Evolutionary conservation across 345 rosid genomes (phyloP), one percentile per base, ranked within the genome.

Genomic region (Boechera divaricarpa): DNA sequence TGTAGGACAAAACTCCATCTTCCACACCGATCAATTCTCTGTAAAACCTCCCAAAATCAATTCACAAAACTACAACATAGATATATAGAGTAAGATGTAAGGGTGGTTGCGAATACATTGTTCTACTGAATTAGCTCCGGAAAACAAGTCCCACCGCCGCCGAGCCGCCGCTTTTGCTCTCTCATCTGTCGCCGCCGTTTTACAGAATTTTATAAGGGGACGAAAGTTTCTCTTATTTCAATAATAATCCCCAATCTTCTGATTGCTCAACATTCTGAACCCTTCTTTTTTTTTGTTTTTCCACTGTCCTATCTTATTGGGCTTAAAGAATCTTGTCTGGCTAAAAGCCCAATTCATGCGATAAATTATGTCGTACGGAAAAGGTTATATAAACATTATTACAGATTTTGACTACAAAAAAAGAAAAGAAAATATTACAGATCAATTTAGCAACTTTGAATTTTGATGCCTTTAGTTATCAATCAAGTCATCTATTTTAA

Each of bases 1-100:
- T 3, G 72, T 69, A 0, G 82, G 82, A 26, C 82, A 79, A 39
- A 79, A 79, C 49, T 74, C 82, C 82, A 79, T 79, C 60, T 55
- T 69, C 61, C 9, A 39, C 73, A 24, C 66, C 53, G 26, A 51
- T 51, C 69, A 9, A 29, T 51, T 44, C 36, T 5, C 59, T 49
- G 39, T 6, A 36, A 61, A 66, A 48, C n/a, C 9, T 6, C 11
- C 36, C 8, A 31, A 45, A 45, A 12, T 15, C 13, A 33, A 41
- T 41, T 67, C 36, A 55, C 12, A 38, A 24, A 38, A 35, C 59
- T 21, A 36, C 13, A 6, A 52, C 3, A 52, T 18, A 5, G 2
- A 33, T 13, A 4, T 1, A 59, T 7, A 29, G 12, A 53, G 7
- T 38, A 4, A 24, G 6, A 38, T n/a, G 0, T 0, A 21, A 21